phyloP scores from a whole-genome alignment of 2,329 filamentous ascomycete genomes.

The Didymella glomerata region DNA sequence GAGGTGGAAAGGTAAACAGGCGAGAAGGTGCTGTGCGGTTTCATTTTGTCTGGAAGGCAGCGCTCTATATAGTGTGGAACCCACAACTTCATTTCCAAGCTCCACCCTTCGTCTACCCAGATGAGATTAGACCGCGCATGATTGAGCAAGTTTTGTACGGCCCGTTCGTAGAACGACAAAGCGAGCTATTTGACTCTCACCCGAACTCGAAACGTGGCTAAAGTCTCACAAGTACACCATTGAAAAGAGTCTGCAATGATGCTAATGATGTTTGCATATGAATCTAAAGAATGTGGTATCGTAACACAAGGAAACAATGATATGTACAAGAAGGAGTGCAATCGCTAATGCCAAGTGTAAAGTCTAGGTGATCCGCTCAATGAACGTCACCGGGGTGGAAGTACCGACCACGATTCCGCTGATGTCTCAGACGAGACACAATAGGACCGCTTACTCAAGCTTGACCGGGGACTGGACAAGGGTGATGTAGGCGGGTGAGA shows the following conservation, averaged over 20 bases:
- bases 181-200: neutral
- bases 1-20: too few relatives aligned
- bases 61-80: neutral
- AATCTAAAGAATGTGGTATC: neutral
- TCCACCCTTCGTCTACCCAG: neutral
- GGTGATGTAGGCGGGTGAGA: conserved; percentile 64
- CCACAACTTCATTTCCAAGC: neutral
- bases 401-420: neutral
- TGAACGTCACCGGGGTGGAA: neutral
- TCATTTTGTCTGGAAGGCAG: too few relatives aligned
- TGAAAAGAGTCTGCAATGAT: neutral
- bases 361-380: neutral
- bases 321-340: conserved; percentile 10
- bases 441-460: conserved; percentile 5
- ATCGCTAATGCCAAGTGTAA: conserved; percentile 7
- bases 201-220: neutral
- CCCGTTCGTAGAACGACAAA: neutral
- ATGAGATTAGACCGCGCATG: neutral
- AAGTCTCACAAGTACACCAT: neutral
- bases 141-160: neutral
- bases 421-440: neutral
- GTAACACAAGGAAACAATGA: neutral
- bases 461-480: conserved; percentile 25
- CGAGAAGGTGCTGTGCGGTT: too few relatives aligned
- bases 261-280: neutral